phyloP scores from a whole-genome alignment of 2,329 filamentous ascomycete species.

The Alternaria panax region DNA sequence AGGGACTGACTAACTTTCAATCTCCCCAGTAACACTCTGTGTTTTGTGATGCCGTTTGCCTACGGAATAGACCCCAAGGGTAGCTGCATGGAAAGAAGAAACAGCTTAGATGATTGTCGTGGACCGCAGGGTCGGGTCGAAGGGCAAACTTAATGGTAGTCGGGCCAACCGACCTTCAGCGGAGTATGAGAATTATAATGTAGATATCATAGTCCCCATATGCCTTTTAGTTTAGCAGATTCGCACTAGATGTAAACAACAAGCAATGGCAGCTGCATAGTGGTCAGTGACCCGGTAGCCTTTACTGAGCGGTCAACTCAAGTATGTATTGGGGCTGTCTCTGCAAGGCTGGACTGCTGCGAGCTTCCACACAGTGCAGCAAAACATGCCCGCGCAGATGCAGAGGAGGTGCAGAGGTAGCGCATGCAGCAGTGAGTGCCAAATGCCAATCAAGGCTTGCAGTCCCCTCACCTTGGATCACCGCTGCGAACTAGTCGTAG shows the following conservation, averaged over 20 bases:
- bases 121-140: neutral
- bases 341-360: neutral
- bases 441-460: neutral
- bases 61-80: neutral
- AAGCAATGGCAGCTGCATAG: neutral
- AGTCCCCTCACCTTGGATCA: neutral
- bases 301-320: neutral
- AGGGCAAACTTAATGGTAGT: neutral
- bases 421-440: neutral
- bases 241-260: neutral
- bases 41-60: conserved; percentile 1
- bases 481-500: conserved; percentile 1
- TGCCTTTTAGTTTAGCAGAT: neutral
- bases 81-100: neutral
- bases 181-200: neutral
- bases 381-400: neutral
- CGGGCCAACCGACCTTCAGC: neutral
- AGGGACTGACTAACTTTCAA: neutral
- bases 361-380: neutral
- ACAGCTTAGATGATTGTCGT: neutral
- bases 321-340: neutral
- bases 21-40: neutral
- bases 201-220: neutral
- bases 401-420: conserved; percentile 1
- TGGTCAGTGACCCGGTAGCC: neutral